These are phyloP conservation scores for Leccinellum luteum DNA, from an alignment of 768 basidiomycete species.

Conservation along the genomic window DNA sequence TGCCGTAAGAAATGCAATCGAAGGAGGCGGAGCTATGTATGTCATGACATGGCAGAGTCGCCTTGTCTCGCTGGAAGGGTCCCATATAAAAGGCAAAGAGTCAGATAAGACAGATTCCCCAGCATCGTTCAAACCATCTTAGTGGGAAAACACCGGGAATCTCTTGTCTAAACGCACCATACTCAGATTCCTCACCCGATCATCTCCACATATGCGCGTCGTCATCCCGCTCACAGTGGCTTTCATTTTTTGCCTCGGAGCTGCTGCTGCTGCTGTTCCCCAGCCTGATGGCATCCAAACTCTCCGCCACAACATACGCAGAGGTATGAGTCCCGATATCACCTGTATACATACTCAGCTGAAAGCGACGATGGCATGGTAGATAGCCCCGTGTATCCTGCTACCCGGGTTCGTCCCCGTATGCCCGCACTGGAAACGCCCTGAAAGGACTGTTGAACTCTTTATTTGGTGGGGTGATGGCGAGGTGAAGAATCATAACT, in stretches of 20 bases:
- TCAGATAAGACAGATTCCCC: neutral
- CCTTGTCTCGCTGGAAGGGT: neutral
- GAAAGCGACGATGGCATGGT: neutral
- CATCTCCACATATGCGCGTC: neutral
- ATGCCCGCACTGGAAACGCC: neutral
- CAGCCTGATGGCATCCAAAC: neutral
- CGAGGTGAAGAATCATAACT: neutral
- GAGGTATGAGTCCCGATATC: neutral
- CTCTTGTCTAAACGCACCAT: neutral
- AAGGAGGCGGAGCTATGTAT: neutral
- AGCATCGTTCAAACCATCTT: neutral
- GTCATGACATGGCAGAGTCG: neutral
- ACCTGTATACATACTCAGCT: neutral
- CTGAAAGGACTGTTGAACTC: neutral
- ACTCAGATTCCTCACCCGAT: neutral
- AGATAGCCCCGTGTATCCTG: neutral
- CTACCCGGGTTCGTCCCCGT: neutral
- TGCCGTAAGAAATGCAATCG: neutral
- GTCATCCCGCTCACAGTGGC: neutral
- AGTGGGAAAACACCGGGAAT: neutral
- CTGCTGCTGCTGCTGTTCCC: neutral
- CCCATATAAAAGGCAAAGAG: neutral
- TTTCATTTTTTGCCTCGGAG: neutral
- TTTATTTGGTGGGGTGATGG: neutral
- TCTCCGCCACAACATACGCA: neutral